Percentiles rank a stretch among this genome's conserved stretches.
Conservation (phyloP, 768 basidiomycete species). For the Lentinula guzmanii region DNA sequence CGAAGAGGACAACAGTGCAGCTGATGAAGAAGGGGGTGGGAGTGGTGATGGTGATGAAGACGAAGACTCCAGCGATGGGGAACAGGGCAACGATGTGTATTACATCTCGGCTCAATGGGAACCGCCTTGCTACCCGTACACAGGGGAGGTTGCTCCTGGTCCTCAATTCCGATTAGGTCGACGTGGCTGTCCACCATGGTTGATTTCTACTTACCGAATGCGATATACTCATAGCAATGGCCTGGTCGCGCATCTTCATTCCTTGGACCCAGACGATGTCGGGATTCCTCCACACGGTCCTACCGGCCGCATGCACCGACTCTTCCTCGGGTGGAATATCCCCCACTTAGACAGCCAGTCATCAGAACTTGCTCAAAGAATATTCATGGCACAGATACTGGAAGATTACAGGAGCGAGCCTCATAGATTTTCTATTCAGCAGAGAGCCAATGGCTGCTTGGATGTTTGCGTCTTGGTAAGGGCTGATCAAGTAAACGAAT, state of each 20-base stretch:
- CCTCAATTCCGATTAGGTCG: conserved; percentile 40
- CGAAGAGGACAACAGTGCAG: conserved; percentile 29
- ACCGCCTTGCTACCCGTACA: conserved; percentile 35
- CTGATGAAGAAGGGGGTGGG: conserved; percentile 21
- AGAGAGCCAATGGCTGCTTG: conserved; percentile 17
- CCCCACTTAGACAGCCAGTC: conserved; percentile 23
- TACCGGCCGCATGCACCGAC: conserved; percentile 29
- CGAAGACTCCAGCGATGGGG: conserved; percentile 29
- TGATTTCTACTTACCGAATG: conserved; percentile 53
- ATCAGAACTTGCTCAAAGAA: conserved; percentile 38
- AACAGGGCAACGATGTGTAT: conserved; percentile 17
- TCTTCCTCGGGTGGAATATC: conserved; percentile 71
- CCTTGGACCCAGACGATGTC: conserved; percentile 24
- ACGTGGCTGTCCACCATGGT: conserved; percentile 52
- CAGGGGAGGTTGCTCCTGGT: conserved; percentile 21
- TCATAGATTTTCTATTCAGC: conserved; percentile 24
- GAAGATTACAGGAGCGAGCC: conserved; percentile 25
- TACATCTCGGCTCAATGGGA: conserved; percentile 52
- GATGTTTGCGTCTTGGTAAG: conserved; percentile 29
- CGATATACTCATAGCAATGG: conserved; percentile 50
- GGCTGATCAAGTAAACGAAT: conserved; percentile 23
- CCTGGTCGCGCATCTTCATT: conserved; percentile 38
- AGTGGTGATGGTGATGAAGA: conserved; percentile 26
- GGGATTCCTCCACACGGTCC: conserved; percentile 18
- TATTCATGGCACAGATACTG: conserved; percentile 36